Base-by-base conservation (phyloP, 345 rosid genomes). In the Psidium friedrichsthalianum region DNA sequence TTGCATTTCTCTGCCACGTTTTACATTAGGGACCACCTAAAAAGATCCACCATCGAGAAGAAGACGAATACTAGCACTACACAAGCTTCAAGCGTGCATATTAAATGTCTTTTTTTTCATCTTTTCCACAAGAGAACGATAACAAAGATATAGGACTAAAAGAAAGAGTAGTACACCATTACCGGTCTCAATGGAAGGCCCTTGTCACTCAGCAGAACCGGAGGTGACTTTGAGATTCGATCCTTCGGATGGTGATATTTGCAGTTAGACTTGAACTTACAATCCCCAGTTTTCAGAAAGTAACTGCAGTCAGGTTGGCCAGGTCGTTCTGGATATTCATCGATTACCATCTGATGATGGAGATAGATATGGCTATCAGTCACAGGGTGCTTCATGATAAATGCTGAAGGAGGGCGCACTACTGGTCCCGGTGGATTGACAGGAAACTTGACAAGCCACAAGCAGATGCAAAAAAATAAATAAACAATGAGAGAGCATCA, bases 101-200 rank as follows among this genome's bases (percentile, higher is more conserved):
- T 69, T 11, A 69, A 36, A 18, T 36, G 6, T 4, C 16, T 69
- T 69, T 29, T 53, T 16, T 53, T 53, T 64, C 36, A 32, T 16
- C 12, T 69, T 69, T 36, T 69, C 47, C 3, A 1, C 22, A 24
- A 69, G 25, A 69, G 78, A 69, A 21, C 3, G 1, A 69, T 69
- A 22, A 49, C 82, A 47, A 42, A 61, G 69, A 49, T 20, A 64
- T 24, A 85, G 25, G 56, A 85, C 49, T 32, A 22, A 13, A 42
- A 29, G 76, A 78, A 32, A 24, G 14, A 55, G 53, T 40, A 42
- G 14, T 69, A 82, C 14, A 82, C 20, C 44, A 54, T 95, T 91
- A 97, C 99, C 92, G 98, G 99, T 92, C 99, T 94, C 86, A 97
- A 85, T 29, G 99, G 99, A 83, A 96, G 91, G 86, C 99, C 99